phyloP scores from a whole-genome alignment of 2,329 filamentous ascomycete species.

The Ramularia endophylla region DNA sequence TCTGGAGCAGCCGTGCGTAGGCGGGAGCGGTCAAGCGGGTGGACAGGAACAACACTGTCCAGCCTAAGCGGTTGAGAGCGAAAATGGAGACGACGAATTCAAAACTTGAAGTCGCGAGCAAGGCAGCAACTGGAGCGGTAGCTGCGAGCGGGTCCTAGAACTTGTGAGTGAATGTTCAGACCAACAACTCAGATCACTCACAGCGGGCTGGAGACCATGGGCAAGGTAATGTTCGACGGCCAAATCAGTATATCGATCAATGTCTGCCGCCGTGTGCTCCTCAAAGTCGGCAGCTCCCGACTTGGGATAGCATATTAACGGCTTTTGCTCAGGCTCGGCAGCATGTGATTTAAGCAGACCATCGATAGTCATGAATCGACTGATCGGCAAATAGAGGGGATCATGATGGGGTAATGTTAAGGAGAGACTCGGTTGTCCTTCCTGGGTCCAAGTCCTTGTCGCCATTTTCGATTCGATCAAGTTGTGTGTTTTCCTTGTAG shows the following conservation, averaged over 20 bases:
- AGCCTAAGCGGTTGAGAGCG: conserved; percentile 51
- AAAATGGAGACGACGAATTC: conserved; percentile 51
- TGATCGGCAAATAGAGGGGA: conserved; percentile 21
- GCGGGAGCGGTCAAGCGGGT: conserved; percentile 49
- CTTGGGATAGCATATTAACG: conserved; percentile 28
- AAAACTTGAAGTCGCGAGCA: conserved; percentile 50
- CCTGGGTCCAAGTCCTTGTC: no score
- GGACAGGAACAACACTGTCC: conserved; percentile 50
- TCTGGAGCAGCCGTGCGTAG: conserved; percentile 43
- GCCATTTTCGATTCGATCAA: no score
- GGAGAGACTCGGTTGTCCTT: background rate
- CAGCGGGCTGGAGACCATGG: conserved; percentile 24
- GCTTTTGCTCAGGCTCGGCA: conserved; percentile 22
- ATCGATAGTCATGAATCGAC: conserved; percentile 28
- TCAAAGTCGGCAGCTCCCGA: conserved; percentile 25
- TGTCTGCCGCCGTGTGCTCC: conserved; percentile 23
- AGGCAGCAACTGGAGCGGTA: conserved; percentile 38
- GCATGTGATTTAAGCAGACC: conserved; percentile 30
- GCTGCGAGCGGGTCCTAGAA: conserved; percentile 20
- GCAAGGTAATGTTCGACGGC: conserved; percentile 22
- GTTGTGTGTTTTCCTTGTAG: no score
- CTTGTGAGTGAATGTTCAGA: background rate
- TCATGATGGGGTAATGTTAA: conserved; percentile 15
- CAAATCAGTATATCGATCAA: conserved; percentile 26
- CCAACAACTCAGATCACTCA: conserved; percentile 8